A percentile compares a stretch with the other conserved stretches of the same genome.
Evolutionary conservation across 2,329 filamentous ascomycete species (phyloP).

Genomic region (Apiospora rasikravindrae): DNA sequence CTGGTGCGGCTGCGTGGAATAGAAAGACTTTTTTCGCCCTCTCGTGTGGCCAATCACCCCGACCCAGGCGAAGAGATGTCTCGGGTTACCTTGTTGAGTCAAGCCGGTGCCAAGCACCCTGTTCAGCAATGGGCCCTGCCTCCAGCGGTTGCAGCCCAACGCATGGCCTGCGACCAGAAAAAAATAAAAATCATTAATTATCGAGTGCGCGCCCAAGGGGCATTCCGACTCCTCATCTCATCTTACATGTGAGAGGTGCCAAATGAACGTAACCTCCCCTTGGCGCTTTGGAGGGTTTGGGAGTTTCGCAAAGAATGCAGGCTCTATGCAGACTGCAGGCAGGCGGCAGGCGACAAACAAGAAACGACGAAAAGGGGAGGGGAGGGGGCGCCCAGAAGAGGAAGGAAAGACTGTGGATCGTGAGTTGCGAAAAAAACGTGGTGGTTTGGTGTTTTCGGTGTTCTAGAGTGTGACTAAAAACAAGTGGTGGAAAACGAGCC

Average conservation of each 20-base stretch:
- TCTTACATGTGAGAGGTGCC: background rate
- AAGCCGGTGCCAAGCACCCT: background rate
- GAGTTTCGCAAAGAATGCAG: background rate
- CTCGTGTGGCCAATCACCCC: background rate
- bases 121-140: constrained; percentile 11
- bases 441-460: background rate
- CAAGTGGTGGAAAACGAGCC: constrained; percentile 8
- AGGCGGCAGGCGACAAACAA: background rate
- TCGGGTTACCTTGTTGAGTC: constrained; percentile 13
- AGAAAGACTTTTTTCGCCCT: background rate
- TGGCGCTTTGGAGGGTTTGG: background rate
- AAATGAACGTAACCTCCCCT: constrained; percentile 8
- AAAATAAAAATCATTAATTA: background rate
- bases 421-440: background rate
- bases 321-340: background rate
- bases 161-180: background rate
- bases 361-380: background rate
- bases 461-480: constrained; percentile 4
- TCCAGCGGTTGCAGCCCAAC: constrained; percentile 8
- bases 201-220: constrained; percentile 5
- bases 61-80: background rate
- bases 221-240: constrained; percentile 8
- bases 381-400: too few species aligned
- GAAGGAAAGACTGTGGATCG: background rate
- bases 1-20: background rate